phyloP scores from a whole-genome alignment of 805 yeast genomes.

The Cyberlindnera mycetangii region DNA sequence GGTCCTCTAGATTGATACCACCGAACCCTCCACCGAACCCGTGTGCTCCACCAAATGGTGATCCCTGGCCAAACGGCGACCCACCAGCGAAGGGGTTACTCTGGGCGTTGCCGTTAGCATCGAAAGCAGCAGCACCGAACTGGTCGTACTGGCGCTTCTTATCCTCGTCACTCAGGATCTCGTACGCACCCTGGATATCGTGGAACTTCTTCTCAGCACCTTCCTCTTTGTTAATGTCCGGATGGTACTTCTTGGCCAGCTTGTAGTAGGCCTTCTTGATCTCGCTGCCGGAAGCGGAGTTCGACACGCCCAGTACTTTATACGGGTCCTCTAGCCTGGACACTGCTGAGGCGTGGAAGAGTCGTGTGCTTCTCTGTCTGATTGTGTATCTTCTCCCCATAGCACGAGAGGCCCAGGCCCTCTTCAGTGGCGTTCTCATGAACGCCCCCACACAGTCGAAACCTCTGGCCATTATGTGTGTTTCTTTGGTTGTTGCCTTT shows the following conservation, averaged over 20 bases:
- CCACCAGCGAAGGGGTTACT: conserved; percentile 50
- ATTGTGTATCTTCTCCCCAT: conserved; percentile 2
- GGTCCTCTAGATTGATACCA: conserved; percentile 55
- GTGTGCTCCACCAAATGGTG: conserved; percentile 39
- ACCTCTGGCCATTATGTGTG: conserved; percentile 6
- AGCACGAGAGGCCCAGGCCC: conserved; percentile 10
- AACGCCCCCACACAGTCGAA: conserved; percentile 2
- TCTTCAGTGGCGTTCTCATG: conserved; percentile 9
- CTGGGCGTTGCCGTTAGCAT: conserved; percentile 49
- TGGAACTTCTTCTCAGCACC: conserved; percentile 89
- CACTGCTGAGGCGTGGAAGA: conserved; percentile 43
- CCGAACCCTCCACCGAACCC: conserved; percentile 27
- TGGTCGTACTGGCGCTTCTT: conserved; percentile 90
- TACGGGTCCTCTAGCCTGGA: conserved; percentile 67
- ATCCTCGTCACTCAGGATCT: conserved; percentile 77
- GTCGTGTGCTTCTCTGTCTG: conserved; percentile 7
- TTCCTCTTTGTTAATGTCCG: conserved; percentile 91
- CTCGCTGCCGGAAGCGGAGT: conserved; percentile 69
- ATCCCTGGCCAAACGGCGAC: conserved; percentile 41
- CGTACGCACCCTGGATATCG: conserved; percentile 91
- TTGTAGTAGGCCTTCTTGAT: conserved; percentile 94
- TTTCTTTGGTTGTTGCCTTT: not conserved
- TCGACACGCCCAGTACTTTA: conserved; percentile 72
- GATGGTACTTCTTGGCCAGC: conserved; percentile 91
- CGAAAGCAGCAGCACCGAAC: conserved; percentile 86